phyloP scores from a whole-genome alignment of 2,329 filamentous ascomycete species.

The Diaporthe nobilis region DNA sequence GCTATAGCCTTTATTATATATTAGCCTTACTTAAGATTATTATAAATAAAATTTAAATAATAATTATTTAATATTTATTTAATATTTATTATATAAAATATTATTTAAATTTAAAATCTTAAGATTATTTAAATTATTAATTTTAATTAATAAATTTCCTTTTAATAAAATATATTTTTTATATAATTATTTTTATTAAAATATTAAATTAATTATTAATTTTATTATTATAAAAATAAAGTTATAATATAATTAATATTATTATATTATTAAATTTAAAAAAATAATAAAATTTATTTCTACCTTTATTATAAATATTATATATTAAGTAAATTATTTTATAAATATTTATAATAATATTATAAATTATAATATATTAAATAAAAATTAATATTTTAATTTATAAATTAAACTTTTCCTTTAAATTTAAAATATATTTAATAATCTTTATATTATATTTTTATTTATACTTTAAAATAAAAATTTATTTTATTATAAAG shows the following conservation, averaged over 20 bases:
- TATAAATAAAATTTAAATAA: slow-evolving; percentile 4
- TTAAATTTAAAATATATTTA: neutral
- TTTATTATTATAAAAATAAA: neutral
- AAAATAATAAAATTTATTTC: neutral
- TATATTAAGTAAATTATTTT: neutral
- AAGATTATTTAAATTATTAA: neutral
- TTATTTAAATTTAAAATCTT: neutral
- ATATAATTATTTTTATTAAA: neutral
- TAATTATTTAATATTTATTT: neutral
- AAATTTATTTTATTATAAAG: no score
- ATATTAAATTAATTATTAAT: neutral
- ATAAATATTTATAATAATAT: neutral
- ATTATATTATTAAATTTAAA: neutral
- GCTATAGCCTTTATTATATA: no score
- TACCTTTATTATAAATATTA: neutral
- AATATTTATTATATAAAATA: neutral
- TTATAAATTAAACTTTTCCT: neutral
- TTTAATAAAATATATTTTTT: neutral
- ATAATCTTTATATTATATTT: no score
- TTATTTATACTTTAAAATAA: no score
- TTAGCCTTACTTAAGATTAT: no score
- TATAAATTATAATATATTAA: no score
- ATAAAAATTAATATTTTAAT: no score
- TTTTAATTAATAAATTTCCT: neutral
- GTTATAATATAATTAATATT: neutral